Evolutionary conservation across 2,329 filamentous ascomycete genomes (phyloP).

Genomic region (Cordyceps fumosorosea): DNA sequence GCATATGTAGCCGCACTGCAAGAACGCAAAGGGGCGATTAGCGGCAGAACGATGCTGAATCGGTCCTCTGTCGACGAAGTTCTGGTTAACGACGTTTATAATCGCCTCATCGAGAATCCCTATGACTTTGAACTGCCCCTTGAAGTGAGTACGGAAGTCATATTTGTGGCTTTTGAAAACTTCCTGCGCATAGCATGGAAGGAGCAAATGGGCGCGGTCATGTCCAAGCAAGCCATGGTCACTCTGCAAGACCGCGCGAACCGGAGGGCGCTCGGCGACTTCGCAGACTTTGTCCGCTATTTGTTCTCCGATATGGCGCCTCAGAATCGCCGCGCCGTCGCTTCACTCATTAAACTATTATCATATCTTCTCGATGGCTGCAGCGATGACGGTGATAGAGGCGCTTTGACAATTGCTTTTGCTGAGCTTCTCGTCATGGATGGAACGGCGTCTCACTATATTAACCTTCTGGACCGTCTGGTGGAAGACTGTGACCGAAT

Average conservation of each 20-base stretch:
- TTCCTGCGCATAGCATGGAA: slow-evolving; percentile 85
- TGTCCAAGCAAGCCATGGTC: slow-evolving; percentile 64
- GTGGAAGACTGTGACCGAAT: slow-evolving; percentile 85
- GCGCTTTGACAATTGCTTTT: slow-evolving; percentile 81
- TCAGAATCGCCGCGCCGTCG: slow-evolving; percentile 70
- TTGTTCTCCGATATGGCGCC: slow-evolving; percentile 61
- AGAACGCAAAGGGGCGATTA: slow-evolving; percentile 78
- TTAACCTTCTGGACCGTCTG: slow-evolving; percentile 80
- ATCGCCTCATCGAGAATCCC: slow-evolving; percentile 76
- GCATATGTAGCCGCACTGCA: slow-evolving; percentile 78
- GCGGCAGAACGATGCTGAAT: slow-evolving; percentile 68
- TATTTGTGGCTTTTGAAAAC: slow-evolving; percentile 91
- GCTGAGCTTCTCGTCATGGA: slow-evolving; percentile 77
- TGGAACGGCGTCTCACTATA: slow-evolving; percentile 71
- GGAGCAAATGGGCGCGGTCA: slow-evolving; percentile 78
- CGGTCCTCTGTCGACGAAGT: slow-evolving; percentile 68
- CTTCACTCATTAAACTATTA: slow-evolving; percentile 75
- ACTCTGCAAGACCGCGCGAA: slow-evolving; percentile 64
- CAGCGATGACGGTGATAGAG: slow-evolving; percentile 83
- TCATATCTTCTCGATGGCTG: slow-evolving; percentile 85
- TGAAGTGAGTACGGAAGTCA: slow-evolving; percentile 72
- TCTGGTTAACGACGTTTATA: slow-evolving; percentile 83
- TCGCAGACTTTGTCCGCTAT: slow-evolving; percentile 60
- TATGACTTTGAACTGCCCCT: slow-evolving; percentile 68
- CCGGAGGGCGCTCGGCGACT: slow-evolving; percentile 65